Evolutionary conservation across 495 filamentous ascomycete species (phyloP).

Genomic region (Parathielavia hyrcaniae): DNA sequence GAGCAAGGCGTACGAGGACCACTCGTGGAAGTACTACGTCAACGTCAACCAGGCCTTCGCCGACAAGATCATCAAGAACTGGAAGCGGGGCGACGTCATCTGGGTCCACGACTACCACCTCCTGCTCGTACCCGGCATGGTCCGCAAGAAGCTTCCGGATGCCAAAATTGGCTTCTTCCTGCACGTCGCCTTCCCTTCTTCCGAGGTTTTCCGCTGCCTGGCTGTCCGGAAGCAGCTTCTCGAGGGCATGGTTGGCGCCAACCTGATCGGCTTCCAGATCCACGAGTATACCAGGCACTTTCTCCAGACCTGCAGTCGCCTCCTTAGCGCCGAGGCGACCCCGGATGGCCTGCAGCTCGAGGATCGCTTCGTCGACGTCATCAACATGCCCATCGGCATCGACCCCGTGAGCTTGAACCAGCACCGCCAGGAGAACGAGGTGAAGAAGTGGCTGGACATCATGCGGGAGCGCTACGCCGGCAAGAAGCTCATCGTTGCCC

Average conservation of each 20-base stretch:
- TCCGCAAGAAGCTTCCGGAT: conserved; percentile 77
- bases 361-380: conserved; percentile 82
- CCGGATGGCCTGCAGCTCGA: conserved; percentile 84
- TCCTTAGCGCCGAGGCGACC: conserved; percentile 80
- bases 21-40: conserved; percentile 91
- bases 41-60: conserved; percentile 87
- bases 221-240: conserved; percentile 77
- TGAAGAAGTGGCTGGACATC: conserved; percentile 67
- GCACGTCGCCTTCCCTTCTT: conserved; percentile 90
- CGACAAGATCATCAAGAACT: conserved; percentile 78
- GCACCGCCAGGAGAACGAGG: conserved; percentile 65
- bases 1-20: conserved; percentile 94
- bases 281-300: conserved; percentile 90
- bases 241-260: conserved; percentile 84
- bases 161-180: conserved; percentile 93
- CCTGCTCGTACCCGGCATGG: conserved; percentile 83
- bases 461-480: conserved; percentile 74
- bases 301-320: conserved; percentile 83
- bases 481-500: conserved; percentile 82
- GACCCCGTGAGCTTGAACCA: conserved; percentile 68
- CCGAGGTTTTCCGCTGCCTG: conserved; percentile 87
- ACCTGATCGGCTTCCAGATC: conserved; percentile 87
- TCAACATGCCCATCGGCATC: conserved; percentile 70
- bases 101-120: conserved; percentile 97
- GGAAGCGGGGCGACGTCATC: conserved; percentile 83